phyloP scores from a whole-genome alignment of 1,139 yeast species.

The Blastobotrys persicus region DNA sequence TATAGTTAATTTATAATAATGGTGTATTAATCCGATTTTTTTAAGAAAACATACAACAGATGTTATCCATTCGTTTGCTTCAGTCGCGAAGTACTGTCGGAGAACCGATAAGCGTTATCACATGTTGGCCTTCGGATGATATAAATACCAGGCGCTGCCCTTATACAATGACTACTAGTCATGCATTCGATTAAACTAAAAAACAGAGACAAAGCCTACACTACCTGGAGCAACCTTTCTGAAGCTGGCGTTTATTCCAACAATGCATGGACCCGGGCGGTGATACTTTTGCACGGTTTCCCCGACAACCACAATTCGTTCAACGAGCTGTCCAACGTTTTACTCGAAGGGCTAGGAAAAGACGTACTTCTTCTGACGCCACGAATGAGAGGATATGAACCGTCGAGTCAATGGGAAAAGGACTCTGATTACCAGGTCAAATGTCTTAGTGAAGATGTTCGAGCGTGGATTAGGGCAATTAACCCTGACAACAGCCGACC shows the following conservation, averaged over 20 bases:
- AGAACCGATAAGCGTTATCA: too few relatives aligned
- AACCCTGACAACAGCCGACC: slow-evolving; percentile 19
- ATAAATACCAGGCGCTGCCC: background rate
- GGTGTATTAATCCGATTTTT: background rate
- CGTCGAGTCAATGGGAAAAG: slow-evolving; percentile 20
- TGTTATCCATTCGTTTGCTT: too few relatives aligned
- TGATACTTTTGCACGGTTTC: slow-evolving; percentile 31
- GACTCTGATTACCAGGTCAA: slow-evolving; percentile 17
- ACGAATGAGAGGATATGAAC: slow-evolving; percentile 30
- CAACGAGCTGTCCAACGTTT: slow-evolving; percentile 16
- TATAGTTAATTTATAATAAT: too few relatives aligned
- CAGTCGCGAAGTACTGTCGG: too few relatives aligned
- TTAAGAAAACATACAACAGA: background rate
- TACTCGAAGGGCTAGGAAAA: background rate
- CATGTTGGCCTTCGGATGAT: background rate
- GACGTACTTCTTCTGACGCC: slow-evolving; percentile 25
- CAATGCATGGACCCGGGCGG: slow-evolving; percentile 14
- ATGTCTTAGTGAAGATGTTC: slow-evolving; percentile 25
- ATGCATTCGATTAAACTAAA: background rate
- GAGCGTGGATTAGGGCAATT: slow-evolving; percentile 20
- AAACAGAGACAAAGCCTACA: background rate
- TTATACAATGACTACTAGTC: background rate
- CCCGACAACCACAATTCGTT: slow-evolving; percentile 29
- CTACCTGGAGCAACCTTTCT: slow-evolving; percentile 1
- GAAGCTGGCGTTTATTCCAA: background rate